phyloP scores from a whole-genome alignment of 148 eudicot species.

The Silene conica region DNA sequence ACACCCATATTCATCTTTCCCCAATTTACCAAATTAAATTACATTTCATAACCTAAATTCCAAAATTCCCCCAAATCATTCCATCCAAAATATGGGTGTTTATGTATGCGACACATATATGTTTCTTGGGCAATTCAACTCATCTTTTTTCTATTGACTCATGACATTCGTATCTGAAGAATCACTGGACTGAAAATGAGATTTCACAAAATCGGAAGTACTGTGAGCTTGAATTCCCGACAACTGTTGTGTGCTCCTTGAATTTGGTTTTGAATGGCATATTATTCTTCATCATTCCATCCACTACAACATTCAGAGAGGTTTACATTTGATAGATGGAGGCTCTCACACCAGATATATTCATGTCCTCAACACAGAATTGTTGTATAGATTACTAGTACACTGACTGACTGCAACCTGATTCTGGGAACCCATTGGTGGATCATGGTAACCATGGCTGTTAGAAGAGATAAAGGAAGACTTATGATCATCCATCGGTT shows the following conservation, averaged over 20 bases:
- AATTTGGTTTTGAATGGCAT: slow-evolving; percentile 31
- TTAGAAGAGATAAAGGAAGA: slow-evolving; percentile 31
- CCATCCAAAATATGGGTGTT: no score
- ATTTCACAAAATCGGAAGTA: slow-evolving; percentile 25
- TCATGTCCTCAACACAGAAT: slow-evolving; percentile 26
- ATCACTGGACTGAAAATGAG: slow-evolving; percentile 41
- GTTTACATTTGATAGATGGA: slow-evolving; percentile 31
- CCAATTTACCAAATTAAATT: no score
- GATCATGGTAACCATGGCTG: slow-evolving; percentile 29
- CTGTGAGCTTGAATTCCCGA: slow-evolving; percentile 36
- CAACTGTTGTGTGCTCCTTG: slow-evolving; percentile 38
- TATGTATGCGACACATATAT: slow-evolving; percentile 17
- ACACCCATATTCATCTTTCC: no score
- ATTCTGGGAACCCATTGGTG: slow-evolving; percentile 20
- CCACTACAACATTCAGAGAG: slow-evolving; percentile 27
- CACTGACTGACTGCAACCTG: slow-evolving; percentile 27
- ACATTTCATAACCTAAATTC: no score
- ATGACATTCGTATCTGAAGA: slow-evolving; percentile 36
- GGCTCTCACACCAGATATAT: slow-evolving; percentile 31
- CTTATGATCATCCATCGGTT: slow-evolving; percentile 31
- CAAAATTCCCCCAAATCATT: no score
- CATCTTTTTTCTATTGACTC: slow-evolving; percentile 31
- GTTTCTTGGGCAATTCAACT: slow-evolving; percentile 27
- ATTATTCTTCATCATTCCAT: slow-evolving; percentile 39
- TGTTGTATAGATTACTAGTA: slow-evolving; percentile 14